Conservation (phyloP, 345 rosid genomes). For the Hirschfeldia incana region DNA sequence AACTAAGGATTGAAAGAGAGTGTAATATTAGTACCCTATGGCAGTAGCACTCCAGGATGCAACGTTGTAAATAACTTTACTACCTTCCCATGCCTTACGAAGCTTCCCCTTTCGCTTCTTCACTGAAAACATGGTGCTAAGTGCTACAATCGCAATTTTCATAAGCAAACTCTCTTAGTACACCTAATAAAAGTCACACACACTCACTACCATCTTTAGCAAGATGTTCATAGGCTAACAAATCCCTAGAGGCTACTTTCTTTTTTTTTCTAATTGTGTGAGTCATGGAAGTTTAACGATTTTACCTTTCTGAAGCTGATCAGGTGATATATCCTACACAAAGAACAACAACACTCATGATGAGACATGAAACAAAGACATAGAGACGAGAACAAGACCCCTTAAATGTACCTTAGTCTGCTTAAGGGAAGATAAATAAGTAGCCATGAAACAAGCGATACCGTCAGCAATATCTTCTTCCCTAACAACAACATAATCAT, state of each 20-base stretch:
- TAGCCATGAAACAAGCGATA: constrained; percentile 91
- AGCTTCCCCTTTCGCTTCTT: constrained; percentile 90
- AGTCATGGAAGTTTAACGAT: neutral
- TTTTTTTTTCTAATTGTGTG: neutral
- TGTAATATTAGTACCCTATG: constrained; percentile 49
- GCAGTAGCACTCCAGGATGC: constrained; percentile 99
- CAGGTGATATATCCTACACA: constrained; percentile 82
- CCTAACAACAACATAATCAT: constrained; percentile 83
- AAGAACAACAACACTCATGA: neutral
- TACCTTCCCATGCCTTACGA: constrained; percentile 97
- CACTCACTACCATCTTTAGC: constrained; percentile 1
- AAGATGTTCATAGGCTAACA: neutral
- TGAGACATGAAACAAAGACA: neutral
- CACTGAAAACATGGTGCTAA: constrained; percentile 80
- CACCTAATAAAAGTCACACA: neutral
- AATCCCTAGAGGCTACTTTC: neutral
- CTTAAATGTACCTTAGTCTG: constrained; percentile 59
- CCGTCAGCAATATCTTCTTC: constrained; percentile 97
- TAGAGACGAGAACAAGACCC: neutral
- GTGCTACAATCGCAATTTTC: constrained; percentile 49
- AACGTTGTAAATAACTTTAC: constrained; percentile 87
- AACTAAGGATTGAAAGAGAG: neutral
- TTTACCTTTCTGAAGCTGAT: constrained; percentile 88
- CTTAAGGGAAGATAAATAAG: constrained; percentile 78
- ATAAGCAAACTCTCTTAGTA: constrained; percentile 3